Evolutionary conservation across 352 stramenopile genomes (phyloP).

Genomic region (Phytophthora megakarya): DNA sequence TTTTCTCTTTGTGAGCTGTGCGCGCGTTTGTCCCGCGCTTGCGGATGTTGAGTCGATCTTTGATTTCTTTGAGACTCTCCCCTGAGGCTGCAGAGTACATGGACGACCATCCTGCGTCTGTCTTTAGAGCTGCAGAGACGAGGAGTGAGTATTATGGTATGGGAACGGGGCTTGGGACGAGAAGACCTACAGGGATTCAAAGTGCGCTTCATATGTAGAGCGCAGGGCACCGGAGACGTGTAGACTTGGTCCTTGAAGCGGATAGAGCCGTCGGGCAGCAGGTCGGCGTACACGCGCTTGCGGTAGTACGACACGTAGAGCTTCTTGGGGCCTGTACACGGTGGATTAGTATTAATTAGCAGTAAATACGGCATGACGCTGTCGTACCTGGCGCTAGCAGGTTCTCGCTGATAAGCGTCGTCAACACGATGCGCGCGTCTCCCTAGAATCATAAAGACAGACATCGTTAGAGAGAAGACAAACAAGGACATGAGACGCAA

Average conservation of each 20-base stretch:
- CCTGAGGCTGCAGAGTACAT: slow-evolving; percentile 72
- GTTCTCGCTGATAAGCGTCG: slow-evolving; percentile 73
- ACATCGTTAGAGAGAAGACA: neutral
- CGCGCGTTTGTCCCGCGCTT: slow-evolving; percentile 68
- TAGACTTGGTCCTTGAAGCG: slow-evolving; percentile 80
- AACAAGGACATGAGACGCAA: neutral
- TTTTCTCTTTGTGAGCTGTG: slow-evolving; percentile 65
- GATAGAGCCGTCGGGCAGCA: slow-evolving; percentile 77
- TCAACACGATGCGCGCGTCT: slow-evolving; percentile 67
- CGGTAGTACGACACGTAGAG: slow-evolving; percentile 87
- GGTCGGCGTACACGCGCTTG: slow-evolving; percentile 76
- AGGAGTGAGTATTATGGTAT: neutral
- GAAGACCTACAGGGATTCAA: slow-evolving; percentile 66
- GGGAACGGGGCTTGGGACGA: slow-evolving; percentile 8
- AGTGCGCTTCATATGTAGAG: slow-evolving; percentile 82
- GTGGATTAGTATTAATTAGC: no score
- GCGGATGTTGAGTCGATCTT: slow-evolving; percentile 73
- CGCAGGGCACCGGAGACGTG: slow-evolving; percentile 70
- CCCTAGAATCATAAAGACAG: slow-evolving; percentile 34
- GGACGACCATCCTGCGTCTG: slow-evolving; percentile 78
- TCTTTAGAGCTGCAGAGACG: slow-evolving; percentile 56
- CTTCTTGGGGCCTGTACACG: slow-evolving; percentile 56
- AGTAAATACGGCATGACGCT: no score
- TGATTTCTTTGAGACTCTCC: slow-evolving; percentile 82
- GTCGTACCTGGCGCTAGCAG: slow-evolving; percentile 65